Evolutionary conservation across 768 basidiomycete species (phyloP).

Genomic region (Sarcodon aspratus): DNA sequence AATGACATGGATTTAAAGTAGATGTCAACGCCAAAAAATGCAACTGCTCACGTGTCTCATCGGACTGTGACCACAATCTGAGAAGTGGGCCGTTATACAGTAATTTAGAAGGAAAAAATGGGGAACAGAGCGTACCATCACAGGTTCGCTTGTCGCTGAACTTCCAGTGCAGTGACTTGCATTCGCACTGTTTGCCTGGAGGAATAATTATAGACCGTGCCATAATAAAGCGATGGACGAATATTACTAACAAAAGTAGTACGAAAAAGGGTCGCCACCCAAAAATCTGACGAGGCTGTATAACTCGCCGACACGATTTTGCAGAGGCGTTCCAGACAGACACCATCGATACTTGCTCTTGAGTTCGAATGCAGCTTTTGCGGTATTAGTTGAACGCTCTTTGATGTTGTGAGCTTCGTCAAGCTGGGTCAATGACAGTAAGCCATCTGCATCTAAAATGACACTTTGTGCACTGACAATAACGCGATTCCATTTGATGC

Average conservation of each 20-base stretch:
- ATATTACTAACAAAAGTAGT: slow-evolving; percentile 68
- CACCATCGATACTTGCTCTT: slow-evolving; percentile 83
- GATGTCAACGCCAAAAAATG: background rate
- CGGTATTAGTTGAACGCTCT: slow-evolving; percentile 88
- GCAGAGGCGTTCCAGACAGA: slow-evolving; percentile 90
- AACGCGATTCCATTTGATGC: slow-evolving; percentile 75
- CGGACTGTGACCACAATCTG: slow-evolving; percentile 77
- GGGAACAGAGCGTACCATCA: slow-evolving; percentile 43
- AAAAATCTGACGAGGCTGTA: slow-evolving; percentile 91
- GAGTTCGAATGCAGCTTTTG: slow-evolving; percentile 92
- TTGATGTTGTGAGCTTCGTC: slow-evolving; percentile 99
- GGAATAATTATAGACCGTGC: background rate
- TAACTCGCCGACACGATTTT: slow-evolving; percentile 97
- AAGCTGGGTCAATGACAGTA: slow-evolving; percentile 31
- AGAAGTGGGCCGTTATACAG: background rate
- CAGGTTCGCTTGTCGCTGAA: slow-evolving; percentile 78
- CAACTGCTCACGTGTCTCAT: slow-evolving; percentile 58
- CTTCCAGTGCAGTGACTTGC: slow-evolving; percentile 93
- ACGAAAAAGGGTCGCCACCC: slow-evolving; percentile 87
- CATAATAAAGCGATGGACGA: background rate
- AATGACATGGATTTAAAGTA: background rate
- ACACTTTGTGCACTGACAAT: slow-evolving; percentile 34
- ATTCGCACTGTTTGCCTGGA: slow-evolving; percentile 79
- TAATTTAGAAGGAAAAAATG: background rate
- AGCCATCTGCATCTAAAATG: slow-evolving; percentile 1